Evolutionary conservation across 257 asterid species (phyloP).

Genomic region (Solanum pennellii): DNA sequence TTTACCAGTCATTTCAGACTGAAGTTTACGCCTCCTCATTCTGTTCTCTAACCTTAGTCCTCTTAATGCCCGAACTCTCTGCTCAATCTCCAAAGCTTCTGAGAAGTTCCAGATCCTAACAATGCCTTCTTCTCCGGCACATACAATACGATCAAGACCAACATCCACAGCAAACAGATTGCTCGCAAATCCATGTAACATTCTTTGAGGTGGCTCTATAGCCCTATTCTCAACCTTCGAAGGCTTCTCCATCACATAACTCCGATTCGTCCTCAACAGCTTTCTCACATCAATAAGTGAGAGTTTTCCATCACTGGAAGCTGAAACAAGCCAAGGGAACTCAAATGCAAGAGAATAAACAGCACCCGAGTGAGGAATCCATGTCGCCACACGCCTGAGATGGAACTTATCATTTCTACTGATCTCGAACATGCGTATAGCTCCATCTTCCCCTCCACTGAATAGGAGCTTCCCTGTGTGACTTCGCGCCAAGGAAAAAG

Average conservation of each 20-base stretch:
- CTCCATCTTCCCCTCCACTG: slow-evolving; percentile 92
- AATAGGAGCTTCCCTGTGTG: slow-evolving; percentile 85
- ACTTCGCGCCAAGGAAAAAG: slow-evolving; percentile 66
- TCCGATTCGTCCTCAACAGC: slow-evolving; percentile 40
- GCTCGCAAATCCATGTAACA: slow-evolving; percentile 76
- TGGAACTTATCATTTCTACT: slow-evolving; percentile 16
- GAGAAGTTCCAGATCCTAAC: slow-evolving; percentile 91
- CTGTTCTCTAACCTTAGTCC: slow-evolving; percentile 66
- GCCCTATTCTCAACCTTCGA: slow-evolving; percentile 11
- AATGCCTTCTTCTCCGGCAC: slow-evolving; percentile 92
- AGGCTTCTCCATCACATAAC: slow-evolving; percentile 10
- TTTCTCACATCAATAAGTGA: slow-evolving; percentile 77
- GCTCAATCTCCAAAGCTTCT: slow-evolving; percentile 73
- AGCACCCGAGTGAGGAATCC: slow-evolving; percentile 81
- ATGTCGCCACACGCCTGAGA: slow-evolving; percentile 48
- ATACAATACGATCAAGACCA: slow-evolving; percentile 72
- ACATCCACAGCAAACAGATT: slow-evolving; percentile 64
- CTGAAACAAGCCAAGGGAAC: slow-evolving; percentile 92
- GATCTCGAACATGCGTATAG: slow-evolving; percentile 84
- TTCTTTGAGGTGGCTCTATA: slow-evolving; percentile 79
- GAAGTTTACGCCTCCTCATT: slow-evolving; percentile 70
- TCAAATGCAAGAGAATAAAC: slow-evolving; percentile 88
- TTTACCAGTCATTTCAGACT: slow-evolving; percentile 31
- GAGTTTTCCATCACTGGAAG: slow-evolving; percentile 79
- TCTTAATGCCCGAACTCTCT: slow-evolving; percentile 36